Conservation (phyloP, 768 basidiomycete species). For the Leccinum rimulosum region DNA sequence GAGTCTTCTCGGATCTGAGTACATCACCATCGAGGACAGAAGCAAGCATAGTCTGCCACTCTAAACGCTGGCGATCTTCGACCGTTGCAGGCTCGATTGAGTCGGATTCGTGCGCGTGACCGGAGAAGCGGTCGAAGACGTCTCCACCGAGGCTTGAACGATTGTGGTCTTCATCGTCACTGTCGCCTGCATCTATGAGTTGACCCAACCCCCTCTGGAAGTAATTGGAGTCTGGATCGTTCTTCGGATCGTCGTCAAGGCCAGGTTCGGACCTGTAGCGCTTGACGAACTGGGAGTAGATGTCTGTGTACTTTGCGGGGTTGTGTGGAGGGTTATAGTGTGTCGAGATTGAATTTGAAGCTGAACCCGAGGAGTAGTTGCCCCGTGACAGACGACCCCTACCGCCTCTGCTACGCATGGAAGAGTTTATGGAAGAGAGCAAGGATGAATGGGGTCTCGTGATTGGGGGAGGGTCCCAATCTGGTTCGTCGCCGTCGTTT, state of each 20-base stretch:
- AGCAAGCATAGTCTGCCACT: conserved; percentile 95
- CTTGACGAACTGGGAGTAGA: conserved; percentile 78
- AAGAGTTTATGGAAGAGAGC: conserved; percentile 28
- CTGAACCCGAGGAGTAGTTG: conserved; percentile 29
- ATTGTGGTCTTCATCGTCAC: conserved; percentile 69
- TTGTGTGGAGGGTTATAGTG: conserved; percentile 31
- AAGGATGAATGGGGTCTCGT: conserved; percentile 23
- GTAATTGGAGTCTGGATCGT: conserved; percentile 83
- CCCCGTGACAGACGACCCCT: conserved; percentile 32
- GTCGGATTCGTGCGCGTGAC: conserved; percentile 58
- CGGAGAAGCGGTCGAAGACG: conserved; percentile 49
- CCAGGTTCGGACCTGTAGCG: conserved; percentile 68
- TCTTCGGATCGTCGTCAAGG: conserved; percentile 64
- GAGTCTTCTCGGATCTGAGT: conserved; percentile 89
- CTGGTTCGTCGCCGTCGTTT: conserved; percentile 44
- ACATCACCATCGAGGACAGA: conserved; percentile 95
- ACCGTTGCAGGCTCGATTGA: conserved; percentile 63
- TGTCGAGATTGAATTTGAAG: conserved; percentile 27
- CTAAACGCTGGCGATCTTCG: conserved; percentile 78
- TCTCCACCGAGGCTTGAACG: conserved; percentile 43
- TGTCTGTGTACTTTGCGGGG: conserved; percentile 48
- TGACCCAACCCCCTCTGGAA: conserved; percentile 71
- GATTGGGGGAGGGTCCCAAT: conserved; percentile 41
- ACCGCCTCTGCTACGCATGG: conserved; percentile 30
- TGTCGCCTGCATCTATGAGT: conserved; percentile 65